Evolutionary conservation across 1,284 basidiomycete genomes (phyloP).

Genomic region (Ustilago tritici): DNA sequence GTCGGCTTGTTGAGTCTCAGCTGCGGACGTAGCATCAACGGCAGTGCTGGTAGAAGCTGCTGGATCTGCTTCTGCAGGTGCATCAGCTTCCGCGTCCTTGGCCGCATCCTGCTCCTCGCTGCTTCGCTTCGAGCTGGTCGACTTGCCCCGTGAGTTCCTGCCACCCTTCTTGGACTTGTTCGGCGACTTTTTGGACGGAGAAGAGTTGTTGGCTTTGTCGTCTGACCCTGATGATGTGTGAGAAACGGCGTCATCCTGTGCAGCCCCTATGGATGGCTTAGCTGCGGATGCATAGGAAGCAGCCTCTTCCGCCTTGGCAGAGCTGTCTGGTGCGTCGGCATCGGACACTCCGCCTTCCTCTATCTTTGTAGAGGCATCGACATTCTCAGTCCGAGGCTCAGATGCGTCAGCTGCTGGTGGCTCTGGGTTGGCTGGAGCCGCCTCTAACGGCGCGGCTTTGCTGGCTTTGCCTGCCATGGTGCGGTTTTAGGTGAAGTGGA

Average conservation of each 20-base stretch:
- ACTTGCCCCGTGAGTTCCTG: conserved; percentile 34
- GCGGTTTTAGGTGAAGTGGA: background rate
- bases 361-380: conserved; percentile 11
- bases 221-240: conserved; percentile 38
- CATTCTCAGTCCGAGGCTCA: background rate
- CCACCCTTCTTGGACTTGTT: conserved; percentile 40
- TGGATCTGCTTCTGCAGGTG: conserved; percentile 11
- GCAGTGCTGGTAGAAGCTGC: conserved; percentile 2
- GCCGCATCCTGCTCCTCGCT: conserved; percentile 33
- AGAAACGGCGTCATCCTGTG: conserved; percentile 32
- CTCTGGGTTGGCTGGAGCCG: conserved; percentile 7
- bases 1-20: background rate
- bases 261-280: conserved; percentile 19
- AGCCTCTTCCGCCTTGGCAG: conserved; percentile 10
- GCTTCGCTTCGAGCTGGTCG: conserved; percentile 34
- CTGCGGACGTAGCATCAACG: background rate
- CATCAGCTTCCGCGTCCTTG: conserved; percentile 11
- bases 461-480: conserved; percentile 32
- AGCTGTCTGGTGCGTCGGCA: background rate
- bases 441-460: conserved; percentile 19
- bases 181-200: conserved; percentile 30
- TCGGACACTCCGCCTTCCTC: conserved; percentile 3
- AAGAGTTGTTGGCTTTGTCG: conserved; percentile 27
- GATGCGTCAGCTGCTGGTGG: conserved; percentile 12
- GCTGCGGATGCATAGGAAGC: background rate